Evolutionary conservation across 768 basidiomycete species (phyloP).

Genomic region (Amanita rimosa): DNA sequence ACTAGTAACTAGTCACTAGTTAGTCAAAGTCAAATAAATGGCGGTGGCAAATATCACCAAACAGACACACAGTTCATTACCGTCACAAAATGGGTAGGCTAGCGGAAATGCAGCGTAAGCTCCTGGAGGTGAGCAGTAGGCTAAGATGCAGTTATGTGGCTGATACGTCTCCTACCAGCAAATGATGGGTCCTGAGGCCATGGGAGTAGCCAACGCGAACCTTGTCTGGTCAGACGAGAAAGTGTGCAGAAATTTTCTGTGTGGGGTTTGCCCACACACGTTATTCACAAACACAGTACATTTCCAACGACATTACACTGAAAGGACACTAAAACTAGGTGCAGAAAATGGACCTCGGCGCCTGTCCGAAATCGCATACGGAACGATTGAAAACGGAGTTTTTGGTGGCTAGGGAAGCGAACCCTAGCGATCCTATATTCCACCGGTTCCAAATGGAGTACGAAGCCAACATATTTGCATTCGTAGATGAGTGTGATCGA

Average conservation of each 20-base stretch:
- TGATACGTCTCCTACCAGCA: constrained; percentile 46
- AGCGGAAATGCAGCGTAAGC: constrained; percentile 97
- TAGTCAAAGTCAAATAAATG: too few relatives aligned
- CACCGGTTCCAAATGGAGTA: constrained; percentile 90
- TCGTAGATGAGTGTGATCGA: constrained; percentile 97
- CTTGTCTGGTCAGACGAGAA: constrained; percentile 92
- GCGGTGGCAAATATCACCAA: constrained; percentile 10
- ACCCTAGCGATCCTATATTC: constrained; percentile 73
- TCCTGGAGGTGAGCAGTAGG: constrained; percentile 34
- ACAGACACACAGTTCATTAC: constrained; percentile 1
- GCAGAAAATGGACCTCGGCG: constrained; percentile 99
- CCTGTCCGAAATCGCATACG: constrained; percentile 94
- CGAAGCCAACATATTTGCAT: constrained; percentile 87
- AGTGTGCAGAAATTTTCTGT: constrained; percentile 96
- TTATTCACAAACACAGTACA: constrained; percentile 96
- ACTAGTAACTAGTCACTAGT: too few relatives aligned
- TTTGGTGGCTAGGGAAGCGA: constrained; percentile 63
- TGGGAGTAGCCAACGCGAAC: constrained; percentile 92
- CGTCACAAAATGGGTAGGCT: constrained; percentile 74
- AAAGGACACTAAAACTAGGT: constrained; percentile 1
- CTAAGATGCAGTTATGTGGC: neutral
- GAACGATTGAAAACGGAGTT: constrained; percentile 91
- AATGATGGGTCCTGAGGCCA: constrained; percentile 99
- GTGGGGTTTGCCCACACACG: constrained; percentile 96
- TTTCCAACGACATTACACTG: constrained; percentile 8